phyloP scores from a whole-genome alignment of 129 eudicot species.

The Artemisia argyi region DNA sequence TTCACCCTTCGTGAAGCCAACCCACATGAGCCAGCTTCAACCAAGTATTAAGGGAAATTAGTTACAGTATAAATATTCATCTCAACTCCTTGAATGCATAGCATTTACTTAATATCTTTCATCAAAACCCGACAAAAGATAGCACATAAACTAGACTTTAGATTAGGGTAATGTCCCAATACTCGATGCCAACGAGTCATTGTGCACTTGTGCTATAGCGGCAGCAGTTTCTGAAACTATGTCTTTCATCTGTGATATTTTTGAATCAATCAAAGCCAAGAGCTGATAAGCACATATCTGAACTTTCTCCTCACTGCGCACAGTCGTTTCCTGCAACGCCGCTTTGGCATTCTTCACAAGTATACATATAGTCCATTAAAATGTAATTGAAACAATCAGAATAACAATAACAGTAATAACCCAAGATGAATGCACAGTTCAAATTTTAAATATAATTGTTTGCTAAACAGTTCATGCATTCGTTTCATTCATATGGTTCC shows the following conservation, averaged over 20 bases:
- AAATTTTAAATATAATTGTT: neutral
- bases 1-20: too few species aligned
- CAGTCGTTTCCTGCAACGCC: slow-evolving; percentile 51
- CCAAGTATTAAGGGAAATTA: neutral
- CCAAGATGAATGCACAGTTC: neutral
- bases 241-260: slow-evolving; percentile 47
- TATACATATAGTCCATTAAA: neutral
- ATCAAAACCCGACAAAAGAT: neutral
- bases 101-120: neutral
- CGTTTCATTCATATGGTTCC: neutral
- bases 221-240: slow-evolving; percentile 50
- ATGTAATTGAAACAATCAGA: neutral
- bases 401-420: neutral
- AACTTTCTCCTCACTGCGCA: slow-evolving; percentile 49
- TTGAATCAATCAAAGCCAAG: slow-evolving; percentile 52
- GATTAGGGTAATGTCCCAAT: neutral
- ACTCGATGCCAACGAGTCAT: slow-evolving; percentile 19
- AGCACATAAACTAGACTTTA: neutral
- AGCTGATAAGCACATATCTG: slow-evolving; percentile 56
- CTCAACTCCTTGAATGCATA: neutral
- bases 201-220: slow-evolving; percentile 50
- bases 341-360: slow-evolving; percentile 48
- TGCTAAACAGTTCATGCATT: neutral
- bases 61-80: neutral
- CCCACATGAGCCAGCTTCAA: neutral